A percentile compares a stretch with the other conserved stretches of the same genome.
Conservation (phyloP, 1,284 basidiomycete genomes). For the Heterobasidion occidentale region DNA sequence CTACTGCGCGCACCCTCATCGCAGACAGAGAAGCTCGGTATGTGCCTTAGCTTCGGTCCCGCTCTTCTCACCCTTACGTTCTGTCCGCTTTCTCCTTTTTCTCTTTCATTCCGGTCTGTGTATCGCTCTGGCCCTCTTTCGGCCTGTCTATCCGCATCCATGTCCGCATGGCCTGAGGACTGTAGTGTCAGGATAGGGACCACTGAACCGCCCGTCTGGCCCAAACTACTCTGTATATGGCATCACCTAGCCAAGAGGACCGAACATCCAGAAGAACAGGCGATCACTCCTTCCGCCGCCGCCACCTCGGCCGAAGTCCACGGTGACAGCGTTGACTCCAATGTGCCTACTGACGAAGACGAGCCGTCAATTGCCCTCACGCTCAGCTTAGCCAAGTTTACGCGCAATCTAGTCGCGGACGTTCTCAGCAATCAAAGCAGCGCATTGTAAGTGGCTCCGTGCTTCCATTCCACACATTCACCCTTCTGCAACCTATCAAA, state of each 20-base stretch:
- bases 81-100: no score
- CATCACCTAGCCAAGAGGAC: no score
- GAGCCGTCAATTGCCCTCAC: slow-evolving; percentile 20
- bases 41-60: background rate
- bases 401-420: slow-evolving; percentile 68
- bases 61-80: background rate
- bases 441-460: slow-evolving; percentile 48
- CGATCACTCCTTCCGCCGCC: no score
- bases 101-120: no score
- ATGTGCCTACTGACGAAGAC: no score
- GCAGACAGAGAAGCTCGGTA: slow-evolving; percentile 9
- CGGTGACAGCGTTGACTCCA: no score
- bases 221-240: slow-evolving; percentile 21
- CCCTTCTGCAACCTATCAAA: background rate
- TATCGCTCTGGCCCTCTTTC: no score
- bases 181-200: slow-evolving; percentile 37
- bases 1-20: slow-evolving; percentile 5
- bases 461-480: background rate
- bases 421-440: slow-evolving; percentile 54
- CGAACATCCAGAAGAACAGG: no score
- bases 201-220: slow-evolving; percentile 43
- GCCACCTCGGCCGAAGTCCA: no score
- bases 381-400: slow-evolving; percentile 57
- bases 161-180: background rate
- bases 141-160: no score